A percentile compares a stretch with the other conserved stretches of the same genome.
phyloP scores from a whole-genome alignment of 768 basidiomycete genomes.

The Tricholoma matsutake region DNA sequence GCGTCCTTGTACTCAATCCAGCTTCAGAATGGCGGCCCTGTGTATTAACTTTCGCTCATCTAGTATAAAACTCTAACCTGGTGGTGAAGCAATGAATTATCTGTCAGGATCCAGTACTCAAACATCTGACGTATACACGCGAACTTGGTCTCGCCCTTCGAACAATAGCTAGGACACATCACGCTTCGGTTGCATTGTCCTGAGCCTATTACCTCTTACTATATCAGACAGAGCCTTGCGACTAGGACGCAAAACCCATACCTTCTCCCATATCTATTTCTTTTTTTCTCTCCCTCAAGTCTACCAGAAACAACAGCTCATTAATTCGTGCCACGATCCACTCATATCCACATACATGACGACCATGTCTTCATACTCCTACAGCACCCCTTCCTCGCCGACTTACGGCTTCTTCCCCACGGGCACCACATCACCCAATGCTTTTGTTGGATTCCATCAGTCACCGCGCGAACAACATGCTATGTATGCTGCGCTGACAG shows the following conservation, averaged over 20 bases:
- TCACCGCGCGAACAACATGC: conserved; percentile 58
- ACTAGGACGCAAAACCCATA: conserved; percentile 2
- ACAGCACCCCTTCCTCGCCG: conserved; percentile 49
- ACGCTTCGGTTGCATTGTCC: conserved; percentile 9
- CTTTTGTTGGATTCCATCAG: conserved; percentile 54
- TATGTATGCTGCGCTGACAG: conserved; percentile 53
- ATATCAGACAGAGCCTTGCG: conserved; percentile 13
- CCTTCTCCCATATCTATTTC: conserved; percentile 6
- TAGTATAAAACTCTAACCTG: conserved; percentile 29
- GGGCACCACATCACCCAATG: conserved; percentile 52
- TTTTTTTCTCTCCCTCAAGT: conserved; percentile 7
- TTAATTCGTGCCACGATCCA: conserved; percentile 5
- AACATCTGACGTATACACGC: neutral
- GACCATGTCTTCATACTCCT: conserved; percentile 47
- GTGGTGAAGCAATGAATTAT: conserved; percentile 8
- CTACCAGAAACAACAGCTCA: conserved; percentile 6
- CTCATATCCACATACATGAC: conserved; percentile 14
- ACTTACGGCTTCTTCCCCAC: conserved; percentile 59
- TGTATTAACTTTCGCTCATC: conserved; percentile 1
- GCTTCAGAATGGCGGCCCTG: conserved; percentile 7
- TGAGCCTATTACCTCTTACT: conserved; percentile 8
- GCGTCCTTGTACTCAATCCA: conserved; percentile 28
- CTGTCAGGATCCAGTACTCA: conserved; percentile 6
- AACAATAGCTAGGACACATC: conserved; percentile 13
- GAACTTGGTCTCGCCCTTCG: conserved; percentile 6